Evolutionary conservation across 2,329 filamentous ascomycete genomes (phyloP).

Genomic region (Orbilia blumenaviensis): DNA sequence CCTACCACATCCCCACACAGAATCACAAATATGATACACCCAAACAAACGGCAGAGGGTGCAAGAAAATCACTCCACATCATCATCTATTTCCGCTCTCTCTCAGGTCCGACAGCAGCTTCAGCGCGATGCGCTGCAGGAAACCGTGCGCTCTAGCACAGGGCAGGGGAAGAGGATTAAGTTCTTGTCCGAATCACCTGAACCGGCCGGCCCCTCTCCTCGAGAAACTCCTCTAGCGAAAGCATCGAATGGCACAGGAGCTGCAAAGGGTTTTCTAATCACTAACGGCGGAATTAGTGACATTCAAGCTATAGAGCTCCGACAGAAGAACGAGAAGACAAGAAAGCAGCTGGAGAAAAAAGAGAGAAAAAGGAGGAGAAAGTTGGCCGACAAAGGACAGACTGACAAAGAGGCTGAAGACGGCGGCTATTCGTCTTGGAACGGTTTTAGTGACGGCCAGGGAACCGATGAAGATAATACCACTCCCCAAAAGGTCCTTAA

Average conservation of each 20-base stretch:
- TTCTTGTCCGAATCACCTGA: conserved; percentile 44
- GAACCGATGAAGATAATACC: neutral
- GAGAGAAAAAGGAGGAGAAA: conserved; percentile 32
- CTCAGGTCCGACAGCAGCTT: conserved; percentile 24
- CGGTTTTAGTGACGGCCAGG: conserved; percentile 27
- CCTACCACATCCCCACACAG: neutral
- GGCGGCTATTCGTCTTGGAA: conserved; percentile 49
- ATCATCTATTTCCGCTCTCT: conserved; percentile 23
- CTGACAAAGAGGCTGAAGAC: conserved; percentile 18
- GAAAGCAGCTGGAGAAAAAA: conserved; percentile 19
- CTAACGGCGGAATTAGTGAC: conserved; percentile 37
- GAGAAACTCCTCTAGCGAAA: neutral
- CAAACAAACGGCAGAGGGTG: conserved; percentile 34
- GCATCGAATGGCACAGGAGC: neutral
- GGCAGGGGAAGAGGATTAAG: conserved; percentile 26
- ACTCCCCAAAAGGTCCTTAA: conserved; percentile 3
- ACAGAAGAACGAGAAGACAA: conserved; percentile 48
- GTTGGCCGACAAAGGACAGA: neutral
- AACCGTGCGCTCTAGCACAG: conserved; percentile 35
- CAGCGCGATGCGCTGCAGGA: conserved; percentile 25
- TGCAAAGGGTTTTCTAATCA: neutral
- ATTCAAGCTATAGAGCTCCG: conserved; percentile 45
- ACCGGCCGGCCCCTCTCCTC: neutral
- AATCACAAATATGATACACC: conserved; percentile 20
- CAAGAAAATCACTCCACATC: neutral